Evolutionary conservation across 2,329 filamentous ascomycete species (phyloP).

Genomic region (Botryotinia narcissicola): DNA sequence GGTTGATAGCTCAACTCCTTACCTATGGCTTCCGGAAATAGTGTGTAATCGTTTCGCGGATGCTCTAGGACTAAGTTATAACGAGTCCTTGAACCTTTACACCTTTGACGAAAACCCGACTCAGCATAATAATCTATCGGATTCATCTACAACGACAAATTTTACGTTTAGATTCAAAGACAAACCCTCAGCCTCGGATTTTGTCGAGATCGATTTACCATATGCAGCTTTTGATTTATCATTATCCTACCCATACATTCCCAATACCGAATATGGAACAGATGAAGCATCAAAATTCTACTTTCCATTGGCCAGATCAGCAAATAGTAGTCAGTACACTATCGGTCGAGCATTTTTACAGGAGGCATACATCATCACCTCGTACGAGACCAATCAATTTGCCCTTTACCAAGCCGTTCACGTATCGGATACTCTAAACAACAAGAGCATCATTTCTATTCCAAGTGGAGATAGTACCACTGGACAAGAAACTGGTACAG

Average conservation of each 20-base stretch:
- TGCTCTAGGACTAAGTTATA: constrained; percentile 63
- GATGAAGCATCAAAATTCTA: constrained; percentile 41
- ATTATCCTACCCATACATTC: constrained; percentile 33
- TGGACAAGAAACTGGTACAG: background rate
- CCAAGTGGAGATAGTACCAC: background rate
- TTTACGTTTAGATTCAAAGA: constrained; percentile 52
- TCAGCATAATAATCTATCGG: constrained; percentile 48
- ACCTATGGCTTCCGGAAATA: constrained; percentile 58
- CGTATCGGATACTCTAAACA: constrained; percentile 28
- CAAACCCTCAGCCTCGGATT: constrained; percentile 43
- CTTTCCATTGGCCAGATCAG: constrained; percentile 37
- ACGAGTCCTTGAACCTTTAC: constrained; percentile 62
- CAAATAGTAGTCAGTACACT: constrained; percentile 36
- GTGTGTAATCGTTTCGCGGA: constrained; percentile 64
- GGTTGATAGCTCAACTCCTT: constrained; percentile 64
- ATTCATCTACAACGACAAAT: constrained; percentile 50
- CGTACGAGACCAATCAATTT: constrained; percentile 39
- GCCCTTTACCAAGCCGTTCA: constrained; percentile 38
- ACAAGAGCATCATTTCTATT: constrained; percentile 32
- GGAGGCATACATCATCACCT: constrained; percentile 40
- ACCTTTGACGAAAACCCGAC: constrained; percentile 55
- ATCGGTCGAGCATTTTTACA: constrained; percentile 40
- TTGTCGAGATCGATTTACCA: constrained; percentile 40
- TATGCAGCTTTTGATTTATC: constrained; percentile 39
- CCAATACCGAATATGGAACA: constrained; percentile 48